Base-by-base conservation (phyloP, 495 filamentous ascomycete species). In the Choiromyces venosus region DNA sequence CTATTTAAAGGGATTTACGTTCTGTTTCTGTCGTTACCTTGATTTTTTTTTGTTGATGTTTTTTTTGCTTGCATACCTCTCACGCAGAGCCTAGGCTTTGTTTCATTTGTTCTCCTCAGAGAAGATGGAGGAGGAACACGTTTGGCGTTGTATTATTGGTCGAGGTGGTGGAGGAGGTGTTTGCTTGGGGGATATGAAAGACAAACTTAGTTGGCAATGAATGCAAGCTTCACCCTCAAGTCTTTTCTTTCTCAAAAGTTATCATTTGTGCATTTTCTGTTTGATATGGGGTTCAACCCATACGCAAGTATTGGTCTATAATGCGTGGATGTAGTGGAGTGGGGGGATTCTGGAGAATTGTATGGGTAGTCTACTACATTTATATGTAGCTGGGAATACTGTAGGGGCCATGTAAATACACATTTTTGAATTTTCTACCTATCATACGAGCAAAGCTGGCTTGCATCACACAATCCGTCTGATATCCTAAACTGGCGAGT, bases 11-110 rank as follows among this genome's bases (percentile, higher is more conserved):
- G 25, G 33, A 65, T 39, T 44, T 67, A 65, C 37, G 25, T 56
- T 46, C 33, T 25, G 70, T 76, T 71, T 67, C 71, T 75, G 66
- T 73, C 37, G 66, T 66, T 73, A 37, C 37, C 65, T 38, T 36
- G 33, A 35, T 44, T 71, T 44, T 65, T 39, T 64, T 36, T 70
- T 64, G n/a, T 46, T 65, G 35, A 42, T 36, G 37, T 35, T 38
- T 72, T 37, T 39, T 66, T 65, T 36, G 8, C 36, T 33, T 73
- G 65, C 66, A 39, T 68, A 39, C 18, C 29, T 38, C 66, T 21
- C 38, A 39, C 12, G 65, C 37, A 68, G 42, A 67, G 70, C 21
- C 18, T 25, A 35, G 38, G 12, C 69, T 37, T 67, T 74, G 35
- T 37, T 65, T 39, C 8, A 40, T 29, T 6, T 29, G 10, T 70